Evolutionary conservation across 1,139 yeast genomes (phyloP).

Genomic region (Meyerozyma sp.): DNA sequence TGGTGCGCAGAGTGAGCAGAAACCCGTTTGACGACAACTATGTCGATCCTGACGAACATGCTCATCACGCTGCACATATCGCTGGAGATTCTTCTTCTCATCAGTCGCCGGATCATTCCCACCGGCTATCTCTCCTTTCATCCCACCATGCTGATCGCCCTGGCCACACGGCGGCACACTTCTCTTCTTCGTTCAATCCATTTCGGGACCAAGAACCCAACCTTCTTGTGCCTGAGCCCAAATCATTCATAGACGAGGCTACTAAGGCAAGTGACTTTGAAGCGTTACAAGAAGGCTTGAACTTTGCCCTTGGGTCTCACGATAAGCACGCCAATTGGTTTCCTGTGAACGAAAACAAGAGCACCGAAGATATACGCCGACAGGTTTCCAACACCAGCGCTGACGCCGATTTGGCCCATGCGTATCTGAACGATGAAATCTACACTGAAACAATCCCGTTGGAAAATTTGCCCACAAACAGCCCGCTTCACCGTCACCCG

Average conservation of each 20-base stretch:
- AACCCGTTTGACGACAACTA: background rate
- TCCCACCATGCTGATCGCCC: background rate
- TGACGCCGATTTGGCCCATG: background rate
- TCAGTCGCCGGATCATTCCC: background rate
- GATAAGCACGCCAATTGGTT: constrained; percentile 27
- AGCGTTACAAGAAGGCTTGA: constrained; percentile 32
- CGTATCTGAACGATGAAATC: constrained; percentile 5
- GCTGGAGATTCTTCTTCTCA: background rate
- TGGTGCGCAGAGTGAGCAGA: background rate
- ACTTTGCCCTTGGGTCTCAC: constrained; percentile 31
- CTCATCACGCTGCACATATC: background rate
- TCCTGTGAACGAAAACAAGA: constrained; percentile 14
- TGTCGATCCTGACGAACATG: background rate
- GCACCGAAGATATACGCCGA: background rate
- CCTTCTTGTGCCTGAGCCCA: background rate
- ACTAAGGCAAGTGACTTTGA: constrained; percentile 26
- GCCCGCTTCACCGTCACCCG: background rate
- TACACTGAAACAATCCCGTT: constrained; percentile 20
- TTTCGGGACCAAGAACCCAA: background rate
- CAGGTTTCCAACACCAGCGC: background rate
- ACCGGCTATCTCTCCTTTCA: background rate
- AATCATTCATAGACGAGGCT: constrained; percentile 20
- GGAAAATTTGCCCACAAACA: constrained; percentile 5
- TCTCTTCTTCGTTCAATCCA: background rate
- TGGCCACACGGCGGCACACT: background rate